Percentiles rank a stretch among this genome's conserved stretches.
Conservation (phyloP, 2,329 filamentous ascomycete genomes). For the Hypomyces perniciosus region DNA sequence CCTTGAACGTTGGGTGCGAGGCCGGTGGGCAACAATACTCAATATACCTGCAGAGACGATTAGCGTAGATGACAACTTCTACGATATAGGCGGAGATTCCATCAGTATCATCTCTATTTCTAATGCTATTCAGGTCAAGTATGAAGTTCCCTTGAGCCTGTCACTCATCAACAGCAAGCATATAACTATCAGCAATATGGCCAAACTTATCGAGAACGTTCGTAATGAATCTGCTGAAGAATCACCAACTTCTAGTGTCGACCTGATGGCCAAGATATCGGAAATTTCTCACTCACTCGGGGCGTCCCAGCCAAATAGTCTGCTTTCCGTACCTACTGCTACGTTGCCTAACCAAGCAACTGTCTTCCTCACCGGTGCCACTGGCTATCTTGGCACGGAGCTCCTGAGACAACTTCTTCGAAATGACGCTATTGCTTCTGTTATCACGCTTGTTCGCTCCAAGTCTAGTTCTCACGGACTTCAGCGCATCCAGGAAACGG, state of each 20-base stretch:
- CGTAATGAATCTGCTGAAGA: not conserved
- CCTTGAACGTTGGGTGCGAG: constrained; percentile 1
- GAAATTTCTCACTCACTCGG: not conserved
- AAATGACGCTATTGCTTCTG: not conserved
- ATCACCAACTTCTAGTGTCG: not conserved
- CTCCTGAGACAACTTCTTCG: constrained; percentile 8
- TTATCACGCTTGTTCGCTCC: constrained; percentile 3
- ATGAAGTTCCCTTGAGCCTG: constrained; percentile 13
- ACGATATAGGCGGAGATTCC: constrained; percentile 17
- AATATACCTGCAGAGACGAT: constrained; percentile 10
- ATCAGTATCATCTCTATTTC: constrained; percentile 16
- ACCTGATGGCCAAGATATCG: constrained; percentile 2
- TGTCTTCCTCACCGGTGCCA: constrained; percentile 17
- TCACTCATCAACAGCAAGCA: constrained; percentile 18
- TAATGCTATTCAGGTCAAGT: constrained; percentile 12
- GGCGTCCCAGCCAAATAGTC: not conserved
- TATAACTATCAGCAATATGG: constrained; percentile 15
- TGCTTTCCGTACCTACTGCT: not conserved
- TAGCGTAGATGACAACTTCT: constrained; percentile 17
- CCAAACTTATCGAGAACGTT: constrained; percentile 12
- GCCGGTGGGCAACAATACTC: constrained; percentile 7
- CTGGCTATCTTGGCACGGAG: constrained; percentile 15
- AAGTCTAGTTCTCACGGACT: not conserved
- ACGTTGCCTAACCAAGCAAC: constrained; percentile 2
- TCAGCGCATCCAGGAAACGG: constrained; percentile 3